Evolutionary conservation across 345 rosid species (phyloP).

Genomic region (Populus nigra): DNA sequence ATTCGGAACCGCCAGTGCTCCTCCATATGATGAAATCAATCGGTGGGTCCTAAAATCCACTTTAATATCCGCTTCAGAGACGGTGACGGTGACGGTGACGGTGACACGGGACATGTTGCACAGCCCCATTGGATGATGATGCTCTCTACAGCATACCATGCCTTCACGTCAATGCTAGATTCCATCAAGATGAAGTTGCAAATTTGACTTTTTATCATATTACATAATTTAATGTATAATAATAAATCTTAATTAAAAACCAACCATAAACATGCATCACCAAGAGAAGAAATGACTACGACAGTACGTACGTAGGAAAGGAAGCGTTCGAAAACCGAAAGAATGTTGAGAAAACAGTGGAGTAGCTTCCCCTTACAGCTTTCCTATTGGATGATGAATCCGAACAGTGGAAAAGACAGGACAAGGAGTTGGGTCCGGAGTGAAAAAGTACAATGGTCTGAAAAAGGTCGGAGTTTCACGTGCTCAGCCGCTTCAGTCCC

Average conservation of each 20-base stretch:
- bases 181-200: no score
- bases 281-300: no score
- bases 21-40: background rate
- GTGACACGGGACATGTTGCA: background rate
- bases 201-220: no score
- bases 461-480: conserved; percentile 24
- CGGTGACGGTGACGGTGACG: background rate
- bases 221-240: no score
- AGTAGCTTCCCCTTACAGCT: background rate
- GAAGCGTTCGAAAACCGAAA: no score
- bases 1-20: conserved; percentile 7
- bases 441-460: background rate
- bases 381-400: background rate
- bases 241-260: no score
- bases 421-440: conserved; percentile 13
- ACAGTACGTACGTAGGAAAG: no score
- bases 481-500: conserved; percentile 4
- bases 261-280: no score
- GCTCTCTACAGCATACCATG: no score
- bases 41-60: conserved; percentile 17
- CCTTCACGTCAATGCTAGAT: no score
- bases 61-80: background rate
- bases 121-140: background rate
- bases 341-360: no score
- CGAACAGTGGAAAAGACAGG: background rate